Evolutionary conservation across 257 asterid species (phyloP).

Genomic region (Capsicum rhomboideum): DNA sequence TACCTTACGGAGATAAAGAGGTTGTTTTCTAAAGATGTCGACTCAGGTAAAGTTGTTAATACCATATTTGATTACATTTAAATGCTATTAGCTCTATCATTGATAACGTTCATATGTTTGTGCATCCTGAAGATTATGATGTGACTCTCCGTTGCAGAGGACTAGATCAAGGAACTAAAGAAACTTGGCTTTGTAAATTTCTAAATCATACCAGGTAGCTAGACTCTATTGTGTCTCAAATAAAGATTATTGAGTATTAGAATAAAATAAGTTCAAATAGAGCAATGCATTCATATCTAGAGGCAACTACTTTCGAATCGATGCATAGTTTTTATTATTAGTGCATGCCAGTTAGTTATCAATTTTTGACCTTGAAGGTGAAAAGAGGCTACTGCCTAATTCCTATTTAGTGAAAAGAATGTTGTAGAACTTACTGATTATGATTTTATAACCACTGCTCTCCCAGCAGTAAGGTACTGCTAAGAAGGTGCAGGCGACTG

Average conservation of each 20-base stretch:
- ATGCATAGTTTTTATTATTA: neutral
- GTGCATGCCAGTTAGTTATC: neutral
- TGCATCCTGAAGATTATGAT: neutral
- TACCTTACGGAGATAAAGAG: too few relatives aligned
- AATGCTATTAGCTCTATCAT: neutral
- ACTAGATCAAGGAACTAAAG: neutral
- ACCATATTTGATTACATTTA: neutral
- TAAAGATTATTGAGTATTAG: neutral
- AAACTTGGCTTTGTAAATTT: neutral
- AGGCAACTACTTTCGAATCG: neutral
- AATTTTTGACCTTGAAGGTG: neutral
- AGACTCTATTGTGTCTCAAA: neutral
- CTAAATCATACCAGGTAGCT: neutral
- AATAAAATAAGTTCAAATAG: neutral
- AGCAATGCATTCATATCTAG: neutral
- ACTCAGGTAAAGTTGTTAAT: neutral
- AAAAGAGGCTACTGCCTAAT: neutral
- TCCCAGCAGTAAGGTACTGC: constrained; percentile 62
- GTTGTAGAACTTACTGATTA: constrained; percentile 43
- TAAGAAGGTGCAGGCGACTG: constrained; percentile 59
- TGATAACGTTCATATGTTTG: neutral
- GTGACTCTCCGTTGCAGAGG: neutral
- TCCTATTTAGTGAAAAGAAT: neutral
- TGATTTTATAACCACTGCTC: constrained; percentile 87
- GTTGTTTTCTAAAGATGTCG: too few relatives aligned